A percentile compares a stretch with the other conserved stretches of the same genome.
Conservation (phyloP, 106 monocot genomes). For the Acorus calamus region DNA sequence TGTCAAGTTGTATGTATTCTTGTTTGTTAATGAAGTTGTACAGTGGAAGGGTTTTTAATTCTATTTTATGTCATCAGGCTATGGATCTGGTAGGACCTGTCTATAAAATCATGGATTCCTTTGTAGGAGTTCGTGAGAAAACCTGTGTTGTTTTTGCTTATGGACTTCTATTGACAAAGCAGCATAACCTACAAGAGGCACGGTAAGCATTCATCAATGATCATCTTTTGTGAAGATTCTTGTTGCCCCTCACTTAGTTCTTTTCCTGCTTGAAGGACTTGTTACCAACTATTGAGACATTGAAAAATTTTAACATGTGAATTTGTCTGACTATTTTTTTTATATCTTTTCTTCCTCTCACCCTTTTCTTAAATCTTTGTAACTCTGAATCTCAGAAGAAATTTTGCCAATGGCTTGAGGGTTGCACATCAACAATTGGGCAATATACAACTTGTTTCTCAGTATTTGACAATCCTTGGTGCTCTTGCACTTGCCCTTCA, state of each 20-base stretch:
- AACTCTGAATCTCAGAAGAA: conserved; percentile 36
- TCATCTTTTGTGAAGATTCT: not conserved
- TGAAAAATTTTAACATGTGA: no score
- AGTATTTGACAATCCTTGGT: conserved; percentile 87
- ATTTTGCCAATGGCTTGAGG: conserved; percentile 90
- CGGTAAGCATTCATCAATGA: conserved; percentile 32
- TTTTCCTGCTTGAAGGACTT: no score
- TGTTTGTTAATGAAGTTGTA: not conserved
- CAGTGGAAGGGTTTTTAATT: not conserved
- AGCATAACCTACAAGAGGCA: conserved; percentile 94
- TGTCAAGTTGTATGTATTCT: no score
- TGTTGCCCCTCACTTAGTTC: no score
- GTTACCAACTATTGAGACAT: no score
- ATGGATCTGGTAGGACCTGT: conserved; percentile 92
- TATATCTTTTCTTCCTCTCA: not conserved
- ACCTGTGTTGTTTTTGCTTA: conserved; percentile 95
- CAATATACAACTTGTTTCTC: conserved; percentile 98
- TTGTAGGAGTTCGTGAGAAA: conserved; percentile 94
- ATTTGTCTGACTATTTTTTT: not conserved
- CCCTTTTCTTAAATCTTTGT: not conserved
- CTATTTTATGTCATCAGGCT: conserved; percentile 40
- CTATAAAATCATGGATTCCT: conserved; percentile 86
- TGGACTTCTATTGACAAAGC: conserved; percentile 94
- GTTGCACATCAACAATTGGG: conserved; percentile 96
- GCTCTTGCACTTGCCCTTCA: conserved; percentile 87